These are phyloP conservation scores for Tulasnella sp. DNA, from an alignment of 768 basidiomycete species.

Conservation along the genomic window DNA sequence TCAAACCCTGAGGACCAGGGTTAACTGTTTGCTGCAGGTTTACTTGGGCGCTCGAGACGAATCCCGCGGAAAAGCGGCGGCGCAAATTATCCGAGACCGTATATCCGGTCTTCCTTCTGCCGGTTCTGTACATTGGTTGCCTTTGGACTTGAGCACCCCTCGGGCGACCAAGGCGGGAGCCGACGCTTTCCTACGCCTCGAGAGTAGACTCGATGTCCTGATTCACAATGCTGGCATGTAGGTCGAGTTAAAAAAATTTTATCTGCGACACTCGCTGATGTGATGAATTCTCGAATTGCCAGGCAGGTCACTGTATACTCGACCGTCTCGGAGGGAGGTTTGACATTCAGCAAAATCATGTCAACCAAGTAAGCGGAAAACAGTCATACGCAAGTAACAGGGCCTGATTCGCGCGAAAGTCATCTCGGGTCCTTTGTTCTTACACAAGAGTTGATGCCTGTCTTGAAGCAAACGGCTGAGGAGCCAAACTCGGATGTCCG, in stretches of 20 bases:
- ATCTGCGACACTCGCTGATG: not conserved
- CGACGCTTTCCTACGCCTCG: conserved; percentile 48
- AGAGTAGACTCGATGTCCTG: conserved; percentile 55
- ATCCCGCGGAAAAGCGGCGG: conserved; percentile 47
- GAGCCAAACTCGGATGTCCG: conserved; percentile 55
- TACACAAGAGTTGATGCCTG: conserved; percentile 52
- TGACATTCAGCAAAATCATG: conserved; percentile 25
- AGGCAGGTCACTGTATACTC: not conserved
- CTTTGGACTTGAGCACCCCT: conserved; percentile 53
- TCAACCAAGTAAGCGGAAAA: conserved; percentile 25
- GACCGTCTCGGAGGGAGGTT: not conserved
- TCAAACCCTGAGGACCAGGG: no score
- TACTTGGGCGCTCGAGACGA: conserved; percentile 56
- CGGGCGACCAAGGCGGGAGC: conserved; percentile 48
- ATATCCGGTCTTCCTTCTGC: conserved; percentile 41
- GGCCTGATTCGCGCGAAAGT: conserved; percentile 33
- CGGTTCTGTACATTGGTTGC: conserved; percentile 50
- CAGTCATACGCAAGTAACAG: not conserved
- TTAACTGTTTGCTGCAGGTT: conserved; percentile 7
- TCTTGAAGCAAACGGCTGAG: conserved; percentile 50
- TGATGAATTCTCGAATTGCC: not conserved
- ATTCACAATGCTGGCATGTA: conserved; percentile 59
- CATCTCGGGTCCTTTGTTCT: conserved; percentile 56
- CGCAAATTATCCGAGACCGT: conserved; percentile 45
- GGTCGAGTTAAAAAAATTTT: conserved; percentile 30